phyloP scores from a whole-genome alignment of 768 basidiomycete genomes.

The Lepiota venenata region DNA sequence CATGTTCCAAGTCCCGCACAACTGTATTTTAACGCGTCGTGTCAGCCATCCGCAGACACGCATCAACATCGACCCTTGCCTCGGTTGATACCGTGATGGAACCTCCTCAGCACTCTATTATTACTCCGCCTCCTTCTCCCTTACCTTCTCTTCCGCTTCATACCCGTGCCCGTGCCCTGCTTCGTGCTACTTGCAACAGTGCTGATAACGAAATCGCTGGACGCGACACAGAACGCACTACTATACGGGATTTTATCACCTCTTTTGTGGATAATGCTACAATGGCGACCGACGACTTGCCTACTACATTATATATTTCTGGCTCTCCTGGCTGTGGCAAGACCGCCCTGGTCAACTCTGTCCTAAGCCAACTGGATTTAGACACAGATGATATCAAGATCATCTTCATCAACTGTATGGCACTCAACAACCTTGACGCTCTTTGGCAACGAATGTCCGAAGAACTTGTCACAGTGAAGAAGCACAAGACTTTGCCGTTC shows the following conservation, averaged over 20 bases:
- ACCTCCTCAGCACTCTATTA: constrained; percentile 38
- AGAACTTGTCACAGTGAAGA: constrained; percentile 39
- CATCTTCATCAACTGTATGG: constrained; percentile 78
- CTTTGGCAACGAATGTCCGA: constrained; percentile 70
- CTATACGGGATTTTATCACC: constrained; percentile 56
- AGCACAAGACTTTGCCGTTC: constrained; percentile 30
- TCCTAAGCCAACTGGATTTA: constrained; percentile 43
- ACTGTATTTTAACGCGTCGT: constrained; percentile 9
- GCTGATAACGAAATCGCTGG: constrained; percentile 54
- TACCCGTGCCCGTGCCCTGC: constrained; percentile 61
- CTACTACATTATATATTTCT: constrained; percentile 77
- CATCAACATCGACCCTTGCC: constrained; percentile 45
- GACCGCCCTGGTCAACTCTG: constrained; percentile 75
- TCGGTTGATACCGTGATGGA: constrained; percentile 44
- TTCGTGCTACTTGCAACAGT: constrained; percentile 68
- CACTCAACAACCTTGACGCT: constrained; percentile 58
- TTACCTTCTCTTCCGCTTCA: constrained; percentile 48
- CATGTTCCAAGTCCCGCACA: not conserved
- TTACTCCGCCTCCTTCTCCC: constrained; percentile 64
- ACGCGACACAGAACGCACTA: constrained; percentile 59
- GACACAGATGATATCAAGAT: constrained; percentile 40
- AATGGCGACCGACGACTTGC: constrained; percentile 19
- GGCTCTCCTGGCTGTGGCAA: constrained; percentile 94
- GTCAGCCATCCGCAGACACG: constrained; percentile 42
- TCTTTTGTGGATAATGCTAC: constrained; percentile 41